A percentile compares a stretch with the other conserved stretches of the same genome.
phyloP scores from a whole-genome alignment of 768 basidiomycete genomes.

The Collybia mongolica region DNA sequence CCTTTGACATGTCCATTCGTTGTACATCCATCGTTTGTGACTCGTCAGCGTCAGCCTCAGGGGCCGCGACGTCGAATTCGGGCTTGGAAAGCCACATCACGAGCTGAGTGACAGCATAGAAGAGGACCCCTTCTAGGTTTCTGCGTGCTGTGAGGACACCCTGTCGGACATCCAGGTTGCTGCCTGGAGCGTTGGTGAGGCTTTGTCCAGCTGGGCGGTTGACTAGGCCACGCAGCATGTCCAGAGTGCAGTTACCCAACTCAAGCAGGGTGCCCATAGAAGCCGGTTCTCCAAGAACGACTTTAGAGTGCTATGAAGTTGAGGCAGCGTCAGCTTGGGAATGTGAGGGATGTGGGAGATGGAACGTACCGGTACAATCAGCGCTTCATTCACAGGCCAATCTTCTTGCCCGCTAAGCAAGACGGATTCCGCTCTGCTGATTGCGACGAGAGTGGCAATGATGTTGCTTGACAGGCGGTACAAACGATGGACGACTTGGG shows the following conservation, averaged over 20 bases:
- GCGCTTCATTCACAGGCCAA: constrained; percentile 67
- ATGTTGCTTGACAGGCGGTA: constrained; percentile 71
- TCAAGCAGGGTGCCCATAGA: constrained; percentile 89
- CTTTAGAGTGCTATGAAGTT: constrained; percentile 71
- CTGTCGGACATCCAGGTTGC: constrained; percentile 51
- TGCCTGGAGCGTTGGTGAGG: constrained; percentile 32
- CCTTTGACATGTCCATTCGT: constrained; percentile 20
- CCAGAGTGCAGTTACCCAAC: constrained; percentile 73
- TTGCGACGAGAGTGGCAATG: constrained; percentile 64
- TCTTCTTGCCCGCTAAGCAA: constrained; percentile 65
- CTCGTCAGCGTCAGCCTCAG: constrained; percentile 48
- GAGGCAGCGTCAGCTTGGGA: constrained; percentile 3
- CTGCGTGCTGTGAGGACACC: constrained; percentile 57
- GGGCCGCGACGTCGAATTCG: constrained; percentile 49
- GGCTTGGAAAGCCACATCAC: constrained; percentile 77
- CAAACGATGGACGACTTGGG: constrained; percentile 68
- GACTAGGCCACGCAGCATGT: constrained; percentile 67
- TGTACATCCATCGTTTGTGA: constrained; percentile 32
- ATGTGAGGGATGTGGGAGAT: neutral
- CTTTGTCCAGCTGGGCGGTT: constrained; percentile 59
- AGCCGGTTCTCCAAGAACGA: constrained; percentile 77
- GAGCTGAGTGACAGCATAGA: constrained; percentile 76
- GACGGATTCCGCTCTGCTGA: constrained; percentile 69
- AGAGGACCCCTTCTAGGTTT: constrained; percentile 64
- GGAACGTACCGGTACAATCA: constrained; percentile 68